Evolutionary conservation across 164 flowering plant genomes (phyloP), one percentile per base, ranked within the genome.

Genomic region (Dillenia suffruticosa): DNA sequence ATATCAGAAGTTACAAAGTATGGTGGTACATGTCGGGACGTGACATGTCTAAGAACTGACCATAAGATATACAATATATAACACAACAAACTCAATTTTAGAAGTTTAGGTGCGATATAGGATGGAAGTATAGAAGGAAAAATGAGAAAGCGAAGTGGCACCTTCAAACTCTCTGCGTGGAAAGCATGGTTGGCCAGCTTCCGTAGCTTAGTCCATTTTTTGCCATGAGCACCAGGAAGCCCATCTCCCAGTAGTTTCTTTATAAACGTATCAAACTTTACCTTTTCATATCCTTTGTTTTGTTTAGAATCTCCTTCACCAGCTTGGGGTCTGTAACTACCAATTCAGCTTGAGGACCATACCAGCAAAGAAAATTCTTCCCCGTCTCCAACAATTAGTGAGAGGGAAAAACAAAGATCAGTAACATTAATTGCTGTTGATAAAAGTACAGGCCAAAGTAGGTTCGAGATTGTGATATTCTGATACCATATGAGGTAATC

Each of bases 161-260:
- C 82, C 55, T 79, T 77, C 17, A 82, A 56, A 64, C 70, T 77
- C 46, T 77, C 80, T 0, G 32, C 68, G 59, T 79, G 77, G 63
- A 82, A 82, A 44, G 81, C 78, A 51, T 68, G 69, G 45, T 76
- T 76, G 57, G 82, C 77, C 47, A 81, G 11, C 59, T 69, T 76
- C 16, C 85, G 44, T 47, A 54, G 57, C 49, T 68, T 77, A 9
- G 24, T 58, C 88, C 88, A 84, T 59, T 76, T 78, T 66, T 72
- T 68, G 1, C 79, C 83, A 63, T 65, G 58, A 2, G 69, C 46
- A 9, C 65, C 63, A n/a, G 65, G 69, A 8, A 81, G 77, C 40
- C 88, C 81, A 52, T 76, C 76, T 15, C 84, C 84, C 1, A 77
- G 52, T 8, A 83, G 66, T 74, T 66, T 81, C 55, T 70, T 77